These are phyloP conservation scores for Pseudocercospora eumusae DNA, from an alignment of 2,329 filamentous ascomycete genomes.

Conservation along the genomic window DNA sequence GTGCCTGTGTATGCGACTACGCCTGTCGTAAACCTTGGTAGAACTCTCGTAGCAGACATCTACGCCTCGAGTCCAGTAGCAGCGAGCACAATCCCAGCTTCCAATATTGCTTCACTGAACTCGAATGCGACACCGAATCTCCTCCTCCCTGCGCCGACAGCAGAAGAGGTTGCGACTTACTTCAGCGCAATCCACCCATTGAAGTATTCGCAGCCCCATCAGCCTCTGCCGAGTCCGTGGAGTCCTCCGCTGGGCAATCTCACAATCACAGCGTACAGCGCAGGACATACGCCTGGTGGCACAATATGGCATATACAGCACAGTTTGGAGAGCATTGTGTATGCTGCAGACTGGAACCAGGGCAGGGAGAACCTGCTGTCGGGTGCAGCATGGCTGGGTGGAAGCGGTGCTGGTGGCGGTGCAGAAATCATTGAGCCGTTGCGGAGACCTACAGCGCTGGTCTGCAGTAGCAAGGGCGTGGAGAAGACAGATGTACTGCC, in stretches of 20 bases:
- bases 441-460: slow-evolving; percentile 86
- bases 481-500: slow-evolving; percentile 65
- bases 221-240: slow-evolving; percentile 82
- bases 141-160: slow-evolving; percentile 68
- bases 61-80: slow-evolving; percentile 89
- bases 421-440: slow-evolving; percentile 92
- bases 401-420: slow-evolving; percentile 50
- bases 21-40: slow-evolving; percentile 88
- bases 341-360: slow-evolving; percentile 98
- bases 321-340: slow-evolving; percentile 93
- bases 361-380: slow-evolving; percentile 93
- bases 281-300: slow-evolving; percentile 90
- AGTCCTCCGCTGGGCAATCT: slow-evolving; percentile 87
- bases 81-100: slow-evolving; percentile 74
- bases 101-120: slow-evolving; percentile 56
- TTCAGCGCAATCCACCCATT: slow-evolving; percentile 88
- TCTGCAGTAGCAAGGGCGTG: slow-evolving; percentile 85
- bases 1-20: slow-evolving; percentile 94
- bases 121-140: slow-evolving; percentile 63
- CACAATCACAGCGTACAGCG: slow-evolving; percentile 94
- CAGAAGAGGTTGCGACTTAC: slow-evolving; percentile 88
- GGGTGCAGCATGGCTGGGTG: slow-evolving; percentile 89
- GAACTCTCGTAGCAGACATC: slow-evolving; percentile 85
- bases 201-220: slow-evolving; percentile 95
- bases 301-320: slow-evolving; percentile 99